phyloP scores from a whole-genome alignment of 2,329 filamentous ascomycete genomes.

The Mollisiaceae sp. region DNA sequence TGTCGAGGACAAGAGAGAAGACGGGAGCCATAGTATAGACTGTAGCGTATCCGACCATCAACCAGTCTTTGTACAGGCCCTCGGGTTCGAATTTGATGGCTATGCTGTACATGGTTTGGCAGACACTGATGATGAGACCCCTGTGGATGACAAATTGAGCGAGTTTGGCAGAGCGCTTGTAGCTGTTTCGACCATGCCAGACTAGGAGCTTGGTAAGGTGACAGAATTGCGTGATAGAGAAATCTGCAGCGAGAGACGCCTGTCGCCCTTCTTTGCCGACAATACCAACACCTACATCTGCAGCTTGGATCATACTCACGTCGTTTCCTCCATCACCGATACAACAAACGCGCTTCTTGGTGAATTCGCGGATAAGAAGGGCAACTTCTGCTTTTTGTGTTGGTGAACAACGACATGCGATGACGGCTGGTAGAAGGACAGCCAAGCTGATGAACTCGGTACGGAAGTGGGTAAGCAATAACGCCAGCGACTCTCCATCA shows the following conservation, averaged over 20 bases:
- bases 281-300: constrained; percentile 96
- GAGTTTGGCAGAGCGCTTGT: constrained; percentile 94
- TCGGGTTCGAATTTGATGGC: constrained; percentile 91
- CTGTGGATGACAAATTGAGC: constrained; percentile 98
- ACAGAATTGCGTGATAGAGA: constrained; percentile 93
- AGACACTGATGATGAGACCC: constrained; percentile 92
- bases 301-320: constrained; percentile 98
- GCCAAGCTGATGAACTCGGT: constrained; percentile 87
- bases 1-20: constrained; percentile 90
- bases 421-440: constrained; percentile 86
- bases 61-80: constrained; percentile 94
- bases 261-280: constrained; percentile 97
- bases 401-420: constrained; percentile 95
- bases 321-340: constrained; percentile 99
- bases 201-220: constrained; percentile 96
- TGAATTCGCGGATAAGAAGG: constrained; percentile 85
- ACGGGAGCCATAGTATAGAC: constrained; percentile 94
- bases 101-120: constrained; percentile 97
- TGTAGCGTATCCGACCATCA: constrained; percentile 95
- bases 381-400: constrained; percentile 97
- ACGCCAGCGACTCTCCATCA: constrained; percentile 85
- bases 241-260: constrained; percentile 93
- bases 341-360: constrained; percentile 94
- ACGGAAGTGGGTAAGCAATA: constrained; percentile 83
- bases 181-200: constrained; percentile 97